phyloP scores from a whole-genome alignment of 495 filamentous ascomycete genomes.

The Podospora conica region DNA sequence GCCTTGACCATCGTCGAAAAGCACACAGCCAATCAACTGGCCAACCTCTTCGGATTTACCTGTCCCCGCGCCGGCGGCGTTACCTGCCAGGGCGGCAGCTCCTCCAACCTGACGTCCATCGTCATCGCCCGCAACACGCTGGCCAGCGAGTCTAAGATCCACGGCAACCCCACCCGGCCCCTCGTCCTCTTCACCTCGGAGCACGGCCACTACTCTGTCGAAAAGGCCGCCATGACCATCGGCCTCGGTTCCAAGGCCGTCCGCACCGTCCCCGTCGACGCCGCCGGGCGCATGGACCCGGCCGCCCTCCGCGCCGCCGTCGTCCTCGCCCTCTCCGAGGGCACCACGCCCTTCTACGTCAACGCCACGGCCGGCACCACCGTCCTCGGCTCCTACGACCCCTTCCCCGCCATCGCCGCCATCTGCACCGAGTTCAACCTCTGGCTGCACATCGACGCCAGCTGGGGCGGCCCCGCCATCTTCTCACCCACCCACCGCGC shows the following conservation, averaged over 20 bases:
- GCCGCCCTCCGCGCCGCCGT: slow-evolving; percentile 57
- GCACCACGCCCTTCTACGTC: slow-evolving; percentile 84
- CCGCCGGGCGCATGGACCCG: slow-evolving; percentile 62
- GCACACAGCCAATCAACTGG: slow-evolving; percentile 60
- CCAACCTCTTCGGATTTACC: slow-evolving; percentile 67
- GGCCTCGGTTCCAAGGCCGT: slow-evolving; percentile 74
- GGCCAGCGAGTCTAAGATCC: slow-evolving; percentile 65
- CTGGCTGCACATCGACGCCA: slow-evolving; percentile 89
- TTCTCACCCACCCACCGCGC: slow-evolving; percentile 61
- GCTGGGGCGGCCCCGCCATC: slow-evolving; percentile 80
- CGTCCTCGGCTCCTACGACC: slow-evolving; percentile 85
- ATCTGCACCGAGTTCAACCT: slow-evolving; percentile 66
- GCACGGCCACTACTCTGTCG: slow-evolving; percentile 91
- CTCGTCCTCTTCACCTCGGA: slow-evolving; percentile 85
- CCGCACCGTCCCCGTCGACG: slow-evolving; percentile 67
- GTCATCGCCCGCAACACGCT: slow-evolving; percentile 85
- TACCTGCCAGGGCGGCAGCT: slow-evolving; percentile 78
- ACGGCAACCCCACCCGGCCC: slow-evolving; percentile 56
- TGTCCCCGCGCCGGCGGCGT: slow-evolving; percentile 74
- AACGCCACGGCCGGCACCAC: slow-evolving; percentile 95
- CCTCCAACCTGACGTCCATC: slow-evolving; percentile 80
- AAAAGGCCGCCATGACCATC: slow-evolving; percentile 83
- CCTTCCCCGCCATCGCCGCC: slow-evolving; percentile 61
- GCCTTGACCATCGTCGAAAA: slow-evolving; percentile 83
- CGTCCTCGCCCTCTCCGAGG: slow-evolving; percentile 49